A percentile compares a stretch with the other conserved stretches of the same genome.
Conservation (phyloP, 2,329 filamentous ascomycete species). For the Hymenoscyphus linearis region DNA sequence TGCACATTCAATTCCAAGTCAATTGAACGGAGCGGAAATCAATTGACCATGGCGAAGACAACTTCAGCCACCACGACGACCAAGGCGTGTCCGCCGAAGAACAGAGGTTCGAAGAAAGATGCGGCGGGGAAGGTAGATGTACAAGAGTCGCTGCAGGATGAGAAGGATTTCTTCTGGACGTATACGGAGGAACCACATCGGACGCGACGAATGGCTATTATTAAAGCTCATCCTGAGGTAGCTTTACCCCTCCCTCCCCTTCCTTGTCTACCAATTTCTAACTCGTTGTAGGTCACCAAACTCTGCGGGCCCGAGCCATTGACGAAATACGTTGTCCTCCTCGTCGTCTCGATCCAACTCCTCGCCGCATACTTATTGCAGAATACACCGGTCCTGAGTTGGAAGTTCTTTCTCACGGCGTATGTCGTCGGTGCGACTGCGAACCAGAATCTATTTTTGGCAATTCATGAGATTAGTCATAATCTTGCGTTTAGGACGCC, state of each 20-base stretch:
- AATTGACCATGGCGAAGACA: no score
- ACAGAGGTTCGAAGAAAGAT: no score
- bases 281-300: constrained; percentile 69
- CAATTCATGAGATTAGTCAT: constrained; percentile 98
- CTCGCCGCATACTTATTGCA: constrained; percentile 71
- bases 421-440: constrained; percentile 91
- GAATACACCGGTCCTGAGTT: constrained; percentile 73
- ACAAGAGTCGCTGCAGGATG: constrained; percentile 12
- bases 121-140: no score
- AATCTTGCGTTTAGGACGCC: constrained; percentile 88
- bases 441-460: constrained; percentile 97
- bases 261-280: not conserved
- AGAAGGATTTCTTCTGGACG: constrained; percentile 81
- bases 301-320: constrained; percentile 93
- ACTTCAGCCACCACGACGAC: no score
- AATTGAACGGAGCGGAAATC: no score
- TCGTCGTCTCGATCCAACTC: constrained; percentile 79
- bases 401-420: constrained; percentile 77
- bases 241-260: constrained; percentile 8
- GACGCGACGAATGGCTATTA: constrained; percentile 85
- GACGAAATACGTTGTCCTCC: constrained; percentile 86
- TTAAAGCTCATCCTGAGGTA: constrained; percentile 96
- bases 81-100: no score
- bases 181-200: constrained; percentile 98
- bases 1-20: no score